Conservation (phyloP, 2,329 filamentous ascomycete species). For the Amesomyces nigricolor region DNA sequence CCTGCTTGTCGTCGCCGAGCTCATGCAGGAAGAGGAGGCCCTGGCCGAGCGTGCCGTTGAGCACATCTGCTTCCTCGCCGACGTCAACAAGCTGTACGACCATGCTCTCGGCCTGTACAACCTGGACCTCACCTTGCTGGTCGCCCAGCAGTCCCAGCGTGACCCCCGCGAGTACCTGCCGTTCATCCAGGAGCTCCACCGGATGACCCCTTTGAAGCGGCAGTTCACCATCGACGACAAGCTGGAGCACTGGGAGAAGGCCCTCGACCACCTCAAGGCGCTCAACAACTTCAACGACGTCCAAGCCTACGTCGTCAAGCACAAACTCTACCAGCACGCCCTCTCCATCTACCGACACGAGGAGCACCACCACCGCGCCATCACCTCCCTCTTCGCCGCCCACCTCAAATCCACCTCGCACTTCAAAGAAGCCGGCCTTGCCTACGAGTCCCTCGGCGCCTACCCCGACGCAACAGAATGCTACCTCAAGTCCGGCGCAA, state of each 20-base stretch:
- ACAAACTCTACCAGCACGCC: conserved; percentile 71
- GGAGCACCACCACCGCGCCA: conserved; percentile 53
- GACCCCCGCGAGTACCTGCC: conserved; percentile 94
- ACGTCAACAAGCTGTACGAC: conserved; percentile 88
- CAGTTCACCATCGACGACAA: conserved; percentile 86
- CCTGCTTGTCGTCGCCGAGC: conserved; percentile 67
- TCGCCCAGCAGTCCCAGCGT: conserved; percentile 93
- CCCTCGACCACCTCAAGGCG: conserved; percentile 67
- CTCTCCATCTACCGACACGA: conserved; percentile 83
- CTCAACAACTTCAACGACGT: conserved; percentile 73
- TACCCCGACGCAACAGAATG: conserved; percentile 70
- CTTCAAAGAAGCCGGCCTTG: conserved; percentile 81
- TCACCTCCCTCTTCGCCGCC: conserved; percentile 74
- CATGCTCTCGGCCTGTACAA: conserved; percentile 87
- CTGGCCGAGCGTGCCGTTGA: conserved; percentile 85
- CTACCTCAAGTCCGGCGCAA: conserved; percentile 71
- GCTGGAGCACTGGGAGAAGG: conserved; percentile 69
- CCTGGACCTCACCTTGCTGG: conserved; percentile 79
- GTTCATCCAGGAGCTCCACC: conserved; percentile 82
- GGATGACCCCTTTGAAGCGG: conserved; percentile 63
- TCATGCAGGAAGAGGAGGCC: conserved; percentile 62
- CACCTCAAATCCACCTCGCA: conserved; percentile 69
- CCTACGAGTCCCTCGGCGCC: conserved; percentile 79
- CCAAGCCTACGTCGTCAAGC: conserved; percentile 69
- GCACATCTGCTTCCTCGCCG: conserved; percentile 95